phyloP scores from a whole-genome alignment of 192 early-diverging fungal genomes.

The Dimargaris xerosporica region DNA sequence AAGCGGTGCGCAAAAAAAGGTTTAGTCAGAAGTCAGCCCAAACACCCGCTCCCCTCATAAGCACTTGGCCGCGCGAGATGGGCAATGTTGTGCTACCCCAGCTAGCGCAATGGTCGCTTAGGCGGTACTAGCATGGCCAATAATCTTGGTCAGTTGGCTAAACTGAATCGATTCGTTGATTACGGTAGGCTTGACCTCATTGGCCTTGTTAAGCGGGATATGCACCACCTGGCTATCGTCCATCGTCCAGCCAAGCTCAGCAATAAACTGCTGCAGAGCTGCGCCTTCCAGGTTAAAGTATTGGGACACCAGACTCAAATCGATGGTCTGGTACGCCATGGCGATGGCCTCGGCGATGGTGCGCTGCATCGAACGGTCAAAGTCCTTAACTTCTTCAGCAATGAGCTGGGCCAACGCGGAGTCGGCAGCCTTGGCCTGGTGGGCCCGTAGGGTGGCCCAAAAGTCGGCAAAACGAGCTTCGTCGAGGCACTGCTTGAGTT shows the following conservation, averaged over 20 bases:
- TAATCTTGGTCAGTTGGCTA: conserved; percentile 37
- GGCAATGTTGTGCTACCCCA: no score
- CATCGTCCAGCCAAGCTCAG: conserved; percentile 46
- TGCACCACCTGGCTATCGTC: conserved; percentile 38
- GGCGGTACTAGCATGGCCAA: conserved; percentile 25
- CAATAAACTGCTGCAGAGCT: conserved; percentile 40
- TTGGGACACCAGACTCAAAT: conserved; percentile 30
- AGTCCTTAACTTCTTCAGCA: conserved; percentile 45
- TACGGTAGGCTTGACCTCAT: conserved; percentile 69
- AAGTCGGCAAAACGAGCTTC: conserved; percentile 56
- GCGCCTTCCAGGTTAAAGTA: conserved; percentile 57
- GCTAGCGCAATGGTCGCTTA: conserved; percentile 8
- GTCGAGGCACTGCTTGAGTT: conserved; percentile 66
- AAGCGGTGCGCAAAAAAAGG: no score
- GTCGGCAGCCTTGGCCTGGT: no score
- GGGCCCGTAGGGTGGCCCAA: conserved; percentile 41
- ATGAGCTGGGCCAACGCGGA: conserved; percentile 34
- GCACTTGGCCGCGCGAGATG: no score
- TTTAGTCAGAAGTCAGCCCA: no score
- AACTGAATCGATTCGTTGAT: conserved; percentile 82
- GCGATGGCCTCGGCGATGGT: conserved; percentile 58
- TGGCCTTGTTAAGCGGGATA: conserved; percentile 69
- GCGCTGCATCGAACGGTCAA: conserved; percentile 55
- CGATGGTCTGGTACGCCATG: conserved; percentile 73
- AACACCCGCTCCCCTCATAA: no score